A percentile compares a stretch with the other conserved stretches of the same genome.
Evolutionary conservation across 805 yeast species (phyloP).

Genomic region (Kluyveromyces starmeri): DNA sequence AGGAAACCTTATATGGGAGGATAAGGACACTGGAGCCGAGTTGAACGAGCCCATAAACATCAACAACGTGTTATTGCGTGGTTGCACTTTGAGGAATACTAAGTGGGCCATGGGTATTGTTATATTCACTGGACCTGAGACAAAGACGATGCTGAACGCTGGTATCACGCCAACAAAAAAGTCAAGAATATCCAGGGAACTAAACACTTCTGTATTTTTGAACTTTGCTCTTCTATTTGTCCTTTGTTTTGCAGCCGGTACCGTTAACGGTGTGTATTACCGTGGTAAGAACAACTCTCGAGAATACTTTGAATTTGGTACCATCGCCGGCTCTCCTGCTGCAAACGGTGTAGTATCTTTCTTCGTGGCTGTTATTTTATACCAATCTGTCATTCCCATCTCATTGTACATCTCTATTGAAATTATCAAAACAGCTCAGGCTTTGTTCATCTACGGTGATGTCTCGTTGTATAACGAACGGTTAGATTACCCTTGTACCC

Average conservation of each 20-base stretch:
- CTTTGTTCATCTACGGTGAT: constrained; percentile 71
- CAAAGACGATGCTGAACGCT: constrained; percentile 74
- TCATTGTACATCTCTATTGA: constrained; percentile 76
- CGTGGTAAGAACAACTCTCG: constrained; percentile 40
- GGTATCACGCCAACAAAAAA: constrained; percentile 73
- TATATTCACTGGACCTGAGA: constrained; percentile 66
- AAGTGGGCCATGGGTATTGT: constrained; percentile 79
- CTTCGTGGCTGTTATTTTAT: constrained; percentile 67
- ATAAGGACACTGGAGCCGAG: constrained; percentile 22
- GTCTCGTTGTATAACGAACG: constrained; percentile 58
- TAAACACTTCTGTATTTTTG: constrained; percentile 59
- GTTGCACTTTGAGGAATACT: constrained; percentile 70
- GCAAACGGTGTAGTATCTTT: constrained; percentile 63
- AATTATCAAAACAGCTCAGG: constrained; percentile 75
- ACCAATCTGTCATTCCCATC: constrained; percentile 75
- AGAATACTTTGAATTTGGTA: constrained; percentile 58
- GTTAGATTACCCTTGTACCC: constrained; percentile 74
- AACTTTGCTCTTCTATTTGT: constrained; percentile 58
- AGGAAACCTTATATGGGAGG: constrained; percentile 53
- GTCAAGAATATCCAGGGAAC: constrained; percentile 63
- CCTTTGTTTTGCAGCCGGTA: constrained; percentile 60
- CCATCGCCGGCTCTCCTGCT: constrained; percentile 56
- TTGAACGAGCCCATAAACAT: constrained; percentile 56
- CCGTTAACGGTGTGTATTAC: constrained; percentile 64
- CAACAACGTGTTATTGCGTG: constrained; percentile 63